Evolutionary conservation across 164 flowering plant species (phyloP), one percentile per base, ranked within the genome.

Genomic region (Saururus chinensis): DNA sequence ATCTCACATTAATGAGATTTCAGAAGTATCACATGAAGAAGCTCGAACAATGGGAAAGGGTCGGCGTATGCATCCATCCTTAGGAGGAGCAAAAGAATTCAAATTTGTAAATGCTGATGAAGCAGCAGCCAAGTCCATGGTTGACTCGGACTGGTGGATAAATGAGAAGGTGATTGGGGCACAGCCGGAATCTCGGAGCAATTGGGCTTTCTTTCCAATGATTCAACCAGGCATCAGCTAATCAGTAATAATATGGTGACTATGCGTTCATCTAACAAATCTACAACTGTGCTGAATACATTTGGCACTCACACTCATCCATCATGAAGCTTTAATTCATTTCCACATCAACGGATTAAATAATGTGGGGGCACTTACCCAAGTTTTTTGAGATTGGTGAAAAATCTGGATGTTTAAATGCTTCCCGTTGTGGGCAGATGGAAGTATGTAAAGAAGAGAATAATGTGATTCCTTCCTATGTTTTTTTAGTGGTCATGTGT

Each of bases 151-250:
- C 42, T 88, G 95, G 93, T 91, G 93, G 96, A 83, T 76, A 10
- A 83, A 76, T 35, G 86, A 85, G 62, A 80, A 81, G 73, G 84
- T 74, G 40, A 70, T 72, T 12, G 74, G 74, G 17, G 72, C 77
- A 63, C 89, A 84, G 40, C 53, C 70, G 21, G 84, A 73, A 11
- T 59, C 80, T 26, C 63, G 52, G 8, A 73, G 71, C 62, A 78
- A 76, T 65, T 88, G 97, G 96, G 66, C 82, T 64, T 88, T 90
- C 81, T 88, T 86, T 69, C 89, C 95, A 0, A 62, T 83, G 77
- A 70, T 88, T 53, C 91, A 86, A 60, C 81, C 95, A 16, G 85
- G 83, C n/a, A 82, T 83, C 37, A 84, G 87, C 81, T 88, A 68
- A 83, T 66, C 6, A 35, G 30, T 19, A 16, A 8, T 20, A 53